These are phyloP conservation scores for Aspergillus sp. DNA, from an alignment of 2,329 filamentous ascomycete genomes.

Conservation along the genomic window DNA sequence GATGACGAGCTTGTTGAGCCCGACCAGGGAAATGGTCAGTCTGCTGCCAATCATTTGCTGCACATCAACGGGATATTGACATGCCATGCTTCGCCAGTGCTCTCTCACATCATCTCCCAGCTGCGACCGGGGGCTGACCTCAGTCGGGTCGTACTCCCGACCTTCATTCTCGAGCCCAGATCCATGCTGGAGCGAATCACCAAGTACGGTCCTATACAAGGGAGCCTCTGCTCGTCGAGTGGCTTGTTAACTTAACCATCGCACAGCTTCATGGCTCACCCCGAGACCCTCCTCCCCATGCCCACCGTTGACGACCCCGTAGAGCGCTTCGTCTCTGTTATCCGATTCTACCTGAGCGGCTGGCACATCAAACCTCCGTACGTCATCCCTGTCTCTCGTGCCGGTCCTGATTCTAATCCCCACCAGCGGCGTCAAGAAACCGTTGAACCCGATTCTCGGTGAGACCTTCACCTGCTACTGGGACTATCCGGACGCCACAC, in stretches of 20 bases:
- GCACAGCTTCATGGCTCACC: slow-evolving; percentile 94
- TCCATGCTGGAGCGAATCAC: slow-evolving; percentile 99
- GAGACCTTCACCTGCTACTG: slow-evolving; percentile 94
- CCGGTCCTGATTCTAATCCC: not conserved
- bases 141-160: slow-evolving; percentile 86
- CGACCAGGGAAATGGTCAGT: slow-evolving; percentile 85
- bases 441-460: slow-evolving; percentile 89
- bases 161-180: slow-evolving; percentile 93
- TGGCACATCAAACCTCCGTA: slow-evolving; percentile 98
- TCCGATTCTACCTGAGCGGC: slow-evolving; percentile 96
- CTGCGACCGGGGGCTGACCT: slow-evolving; percentile 90
- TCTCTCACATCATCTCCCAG: slow-evolving; percentile 95
- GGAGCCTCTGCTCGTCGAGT: slow-evolving; percentile 2
- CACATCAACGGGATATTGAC: too few species aligned
- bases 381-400: slow-evolving; percentile 27
- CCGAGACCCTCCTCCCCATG: slow-evolving; percentile 86
- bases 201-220: slow-evolving; percentile 56
- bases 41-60: too few species aligned
- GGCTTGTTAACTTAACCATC: not conserved
- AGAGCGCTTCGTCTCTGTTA: slow-evolving; percentile 83
- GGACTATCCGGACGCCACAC: slow-evolving; percentile 76
- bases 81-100: too few species aligned
- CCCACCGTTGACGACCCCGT: slow-evolving; percentile 79
- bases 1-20: slow-evolving; percentile 80
- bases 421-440: slow-evolving; percentile 87